phyloP scores from a whole-genome alignment of 768 basidiomycete species.

The Strobilomyces echinocephalus region DNA sequence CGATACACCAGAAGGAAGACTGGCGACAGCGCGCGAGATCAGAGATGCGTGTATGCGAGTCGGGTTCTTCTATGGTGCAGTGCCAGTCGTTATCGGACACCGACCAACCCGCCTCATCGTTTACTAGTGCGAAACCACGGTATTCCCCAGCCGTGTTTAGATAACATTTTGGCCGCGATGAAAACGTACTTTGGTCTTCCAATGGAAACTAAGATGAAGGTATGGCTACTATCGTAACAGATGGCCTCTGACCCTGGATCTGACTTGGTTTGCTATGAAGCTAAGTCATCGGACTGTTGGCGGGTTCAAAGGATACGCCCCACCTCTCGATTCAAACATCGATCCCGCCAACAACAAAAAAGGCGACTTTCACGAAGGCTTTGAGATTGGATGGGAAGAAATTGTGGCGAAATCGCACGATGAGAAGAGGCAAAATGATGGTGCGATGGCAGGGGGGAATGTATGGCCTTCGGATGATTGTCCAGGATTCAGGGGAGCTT shows the following conservation, averaged over 20 bases:
- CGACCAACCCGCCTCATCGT: background rate
- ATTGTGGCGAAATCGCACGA: slow-evolving; percentile 27
- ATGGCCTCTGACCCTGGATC: background rate
- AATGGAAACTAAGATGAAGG: slow-evolving; percentile 61
- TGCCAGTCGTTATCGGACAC: slow-evolving; percentile 3
- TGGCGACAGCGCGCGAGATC: slow-evolving; percentile 50
- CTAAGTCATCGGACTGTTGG: slow-evolving; percentile 61
- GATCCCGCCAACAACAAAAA: slow-evolving; percentile 56
- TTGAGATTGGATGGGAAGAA: slow-evolving; percentile 76
- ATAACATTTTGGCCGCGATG: slow-evolving; percentile 41
- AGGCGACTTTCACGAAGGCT: slow-evolving; percentile 92
- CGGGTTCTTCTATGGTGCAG: slow-evolving; percentile 77
- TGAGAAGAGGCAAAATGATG: slow-evolving; percentile 36
- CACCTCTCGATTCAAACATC: slow-evolving; percentile 67
- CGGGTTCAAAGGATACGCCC: slow-evolving; percentile 76
- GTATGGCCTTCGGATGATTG: slow-evolving; percentile 69
- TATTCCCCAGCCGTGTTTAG: slow-evolving; percentile 51
- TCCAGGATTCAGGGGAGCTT: slow-evolving; percentile 54
- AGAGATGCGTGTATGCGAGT: slow-evolving; percentile 75
- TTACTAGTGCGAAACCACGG: slow-evolving; percentile 73
- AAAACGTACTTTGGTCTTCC: slow-evolving; percentile 67
- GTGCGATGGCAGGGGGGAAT: slow-evolving; percentile 67
- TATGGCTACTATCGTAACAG: slow-evolving; percentile 18
- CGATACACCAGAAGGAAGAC: slow-evolving; percentile 29
- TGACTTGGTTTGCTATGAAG: slow-evolving; percentile 31